Conservation (phyloP, 768 basidiomycete species). For the Hortiboletus campestris region DNA sequence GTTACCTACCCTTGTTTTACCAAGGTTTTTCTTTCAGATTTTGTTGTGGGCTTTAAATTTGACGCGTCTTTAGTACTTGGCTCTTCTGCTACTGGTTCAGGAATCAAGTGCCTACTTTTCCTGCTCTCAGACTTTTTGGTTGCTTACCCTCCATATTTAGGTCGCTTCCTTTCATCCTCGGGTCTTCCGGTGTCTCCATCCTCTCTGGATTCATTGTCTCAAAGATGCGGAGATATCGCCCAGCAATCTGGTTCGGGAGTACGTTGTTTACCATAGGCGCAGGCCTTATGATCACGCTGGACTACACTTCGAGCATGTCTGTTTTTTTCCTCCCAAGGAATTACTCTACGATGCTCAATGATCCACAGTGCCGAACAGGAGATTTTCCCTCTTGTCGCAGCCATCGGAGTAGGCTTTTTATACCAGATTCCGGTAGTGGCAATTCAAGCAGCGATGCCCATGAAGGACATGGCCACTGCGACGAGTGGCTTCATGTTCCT, state of each 20-base stretch:
- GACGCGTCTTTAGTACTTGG: slow-evolving; percentile 46
- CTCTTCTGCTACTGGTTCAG: slow-evolving; percentile 68
- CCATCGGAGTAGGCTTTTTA: slow-evolving; percentile 60
- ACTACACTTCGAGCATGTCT: slow-evolving; percentile 51
- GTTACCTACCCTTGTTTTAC: slow-evolving; percentile 73
- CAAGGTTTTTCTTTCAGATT: slow-evolving; percentile 37
- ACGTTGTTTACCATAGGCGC: slow-evolving; percentile 59
- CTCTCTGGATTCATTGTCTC: slow-evolving; percentile 58
- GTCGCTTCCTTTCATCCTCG: slow-evolving; percentile 72
- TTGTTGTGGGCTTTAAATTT: neutral
- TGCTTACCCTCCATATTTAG: slow-evolving; percentile 32
- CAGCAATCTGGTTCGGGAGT: slow-evolving; percentile 63
- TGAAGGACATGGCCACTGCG: slow-evolving; percentile 81
- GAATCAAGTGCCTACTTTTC: slow-evolving; percentile 59
- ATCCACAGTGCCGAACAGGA: slow-evolving; percentile 54
- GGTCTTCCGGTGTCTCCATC: slow-evolving; percentile 46
- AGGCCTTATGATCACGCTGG: slow-evolving; percentile 71
- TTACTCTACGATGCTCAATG: neutral
- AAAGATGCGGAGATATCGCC: slow-evolving; percentile 54
- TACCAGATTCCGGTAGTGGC: slow-evolving; percentile 70
- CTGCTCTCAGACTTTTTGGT: neutral
- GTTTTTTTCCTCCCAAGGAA: slow-evolving; percentile 9
- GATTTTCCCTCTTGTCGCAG: slow-evolving; percentile 63
- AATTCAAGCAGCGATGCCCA: slow-evolving; percentile 84
- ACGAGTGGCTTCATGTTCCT: slow-evolving; percentile 72